A percentile compares a stretch with the other conserved stretches of the same genome.
These are phyloP conservation scores for Ceratocystis cubensis DNA, from an alignment of 2,329 filamentous ascomycete genomes.

Conservation along the genomic window DNA sequence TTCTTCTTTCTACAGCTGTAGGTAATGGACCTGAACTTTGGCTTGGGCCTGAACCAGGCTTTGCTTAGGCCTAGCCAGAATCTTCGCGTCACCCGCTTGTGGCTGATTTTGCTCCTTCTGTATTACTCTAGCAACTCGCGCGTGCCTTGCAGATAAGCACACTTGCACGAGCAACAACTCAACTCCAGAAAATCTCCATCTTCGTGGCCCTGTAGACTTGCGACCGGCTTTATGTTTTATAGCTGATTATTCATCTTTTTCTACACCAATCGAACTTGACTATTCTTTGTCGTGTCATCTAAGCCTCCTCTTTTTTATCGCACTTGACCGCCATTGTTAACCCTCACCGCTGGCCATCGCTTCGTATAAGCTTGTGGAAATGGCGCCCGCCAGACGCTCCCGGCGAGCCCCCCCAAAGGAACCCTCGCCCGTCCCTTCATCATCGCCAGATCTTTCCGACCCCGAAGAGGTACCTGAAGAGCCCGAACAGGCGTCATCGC, in stretches of 20 bases:
- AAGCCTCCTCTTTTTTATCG: background rate
- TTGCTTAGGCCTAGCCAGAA: background rate
- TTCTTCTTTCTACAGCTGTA: background rate
- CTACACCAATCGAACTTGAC: background rate
- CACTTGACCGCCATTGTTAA: background rate
- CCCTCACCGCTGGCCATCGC: background rate
- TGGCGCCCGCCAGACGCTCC: constrained; percentile 20
- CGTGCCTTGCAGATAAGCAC: constrained; percentile 1
- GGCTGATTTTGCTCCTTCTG: constrained; percentile 5
- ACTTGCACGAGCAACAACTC: background rate
- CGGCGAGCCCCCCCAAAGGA: constrained; percentile 20
- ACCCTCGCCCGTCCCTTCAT: constrained; percentile 16
- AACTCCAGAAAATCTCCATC: background rate
- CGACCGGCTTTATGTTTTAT: background rate
- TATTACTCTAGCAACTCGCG: constrained; percentile 10
- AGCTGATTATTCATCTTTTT: background rate
- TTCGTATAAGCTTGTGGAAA: constrained; percentile 6
- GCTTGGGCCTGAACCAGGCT: background rate
- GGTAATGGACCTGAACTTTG: background rate
- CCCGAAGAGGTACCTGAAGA: constrained; percentile 18
- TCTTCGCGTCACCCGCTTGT: constrained; percentile 3
- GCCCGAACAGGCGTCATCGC: constrained; percentile 18
- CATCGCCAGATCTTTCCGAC: constrained; percentile 19
- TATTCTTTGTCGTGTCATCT: background rate
- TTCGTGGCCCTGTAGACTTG: background rate